Conservation (phyloP, 345 rosid genomes). For the Hibiscus mutabilis region DNA sequence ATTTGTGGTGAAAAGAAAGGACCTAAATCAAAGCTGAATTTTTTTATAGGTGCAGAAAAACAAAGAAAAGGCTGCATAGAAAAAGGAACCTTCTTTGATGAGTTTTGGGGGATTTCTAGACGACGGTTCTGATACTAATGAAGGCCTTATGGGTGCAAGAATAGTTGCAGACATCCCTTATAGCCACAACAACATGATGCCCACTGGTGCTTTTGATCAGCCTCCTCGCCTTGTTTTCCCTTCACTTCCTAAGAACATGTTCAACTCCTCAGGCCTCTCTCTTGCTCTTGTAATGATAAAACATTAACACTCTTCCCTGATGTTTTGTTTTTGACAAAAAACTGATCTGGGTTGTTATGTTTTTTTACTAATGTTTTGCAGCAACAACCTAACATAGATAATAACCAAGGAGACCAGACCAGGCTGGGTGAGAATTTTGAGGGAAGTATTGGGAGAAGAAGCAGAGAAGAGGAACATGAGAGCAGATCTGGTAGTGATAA, state of each 20-base stretch:
- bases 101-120: slow-evolving; percentile 78
- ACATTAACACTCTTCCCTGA: not conserved
- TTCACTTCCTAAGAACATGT: slow-evolving; percentile 51
- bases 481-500: slow-evolving; percentile 99
- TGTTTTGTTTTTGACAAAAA: not conserved
- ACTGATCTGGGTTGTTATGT: not conserved
- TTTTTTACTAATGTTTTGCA: not conserved
- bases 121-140: slow-evolving; percentile 26
- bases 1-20: too few species aligned
- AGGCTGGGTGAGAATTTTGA: slow-evolving; percentile 34
- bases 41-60: not conserved
- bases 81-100: slow-evolving; percentile 31
- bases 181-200: slow-evolving; percentile 36
- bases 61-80: not conserved
- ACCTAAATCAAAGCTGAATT: too few species aligned
- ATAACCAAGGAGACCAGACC: slow-evolving; percentile 27
- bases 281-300: slow-evolving; percentile 51
- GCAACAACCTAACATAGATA: slow-evolving; percentile 49
- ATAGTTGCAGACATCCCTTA: slow-evolving; percentile 37
- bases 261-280: slow-evolving; percentile 68
- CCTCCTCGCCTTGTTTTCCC: slow-evolving; percentile 39
- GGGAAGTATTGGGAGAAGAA: slow-evolving; percentile 29
- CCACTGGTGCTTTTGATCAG: slow-evolving; percentile 50
- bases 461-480: slow-evolving; percentile 50
- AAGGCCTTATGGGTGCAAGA: slow-evolving; percentile 34